Conservation (phyloP, 2,329 filamentous ascomycete genomes). For the Pestalotiopsis sp. region DNA sequence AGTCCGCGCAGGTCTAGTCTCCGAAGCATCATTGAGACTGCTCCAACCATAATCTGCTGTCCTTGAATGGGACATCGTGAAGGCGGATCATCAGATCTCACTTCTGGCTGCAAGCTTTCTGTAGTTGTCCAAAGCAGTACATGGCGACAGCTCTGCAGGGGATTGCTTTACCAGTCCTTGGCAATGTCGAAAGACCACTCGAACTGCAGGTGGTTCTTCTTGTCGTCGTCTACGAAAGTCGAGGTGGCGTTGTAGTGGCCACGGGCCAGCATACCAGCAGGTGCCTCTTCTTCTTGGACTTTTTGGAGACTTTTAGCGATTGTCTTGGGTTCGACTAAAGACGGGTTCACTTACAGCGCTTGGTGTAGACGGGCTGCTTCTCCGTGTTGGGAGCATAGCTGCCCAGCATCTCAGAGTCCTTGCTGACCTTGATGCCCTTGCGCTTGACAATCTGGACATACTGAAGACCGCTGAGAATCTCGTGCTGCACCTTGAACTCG, state of each 20-base stretch:
- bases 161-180: conserved; percentile 76
- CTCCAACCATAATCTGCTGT: background rate
- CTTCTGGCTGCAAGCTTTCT: background rate
- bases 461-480: conserved; percentile 92
- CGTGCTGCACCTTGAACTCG: conserved; percentile 93
- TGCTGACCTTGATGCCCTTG: conserved; percentile 83
- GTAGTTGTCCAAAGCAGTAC: background rate
- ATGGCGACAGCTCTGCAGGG: background rate
- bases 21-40: background rate
- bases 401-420: conserved; percentile 98
- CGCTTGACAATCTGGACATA: conserved; percentile 94
- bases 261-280: conserved; percentile 85
- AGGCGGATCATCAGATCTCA: background rate
- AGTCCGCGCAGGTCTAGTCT: background rate
- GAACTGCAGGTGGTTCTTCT: conserved; percentile 86
- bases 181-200: conserved; percentile 96
- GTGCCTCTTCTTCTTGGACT: conserved; percentile 93
- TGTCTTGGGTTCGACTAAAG: background rate
- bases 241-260: conserved; percentile 89
- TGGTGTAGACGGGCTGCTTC: conserved; percentile 82
- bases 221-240: conserved; percentile 94
- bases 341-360: conserved; percentile 74
- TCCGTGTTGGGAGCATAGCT: conserved; percentile 93
- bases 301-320: conserved; percentile 14
- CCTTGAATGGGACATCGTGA: background rate